A percentile compares a stretch with the other conserved stretches of the same genome.
Conservation (phyloP, 1,284 basidiomycete genomes). For the Cryptococcus hybrid region DNA sequence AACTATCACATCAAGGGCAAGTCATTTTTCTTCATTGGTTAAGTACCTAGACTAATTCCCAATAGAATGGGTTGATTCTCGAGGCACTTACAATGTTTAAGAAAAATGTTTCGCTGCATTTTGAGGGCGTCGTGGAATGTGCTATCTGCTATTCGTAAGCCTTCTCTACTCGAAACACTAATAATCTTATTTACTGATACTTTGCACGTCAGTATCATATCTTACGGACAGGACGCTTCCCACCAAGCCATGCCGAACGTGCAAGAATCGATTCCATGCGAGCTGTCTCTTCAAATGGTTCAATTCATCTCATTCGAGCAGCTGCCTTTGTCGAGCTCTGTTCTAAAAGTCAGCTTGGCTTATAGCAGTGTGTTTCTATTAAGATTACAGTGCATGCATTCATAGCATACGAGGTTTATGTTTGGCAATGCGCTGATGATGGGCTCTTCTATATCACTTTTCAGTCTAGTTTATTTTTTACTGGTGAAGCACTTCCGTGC, state of each 20-base stretch:
- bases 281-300: constrained; percentile 97
- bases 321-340: constrained; percentile 75
- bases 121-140: constrained; percentile 90
- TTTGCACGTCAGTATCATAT: constrained; percentile 73
- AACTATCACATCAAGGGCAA: constrained; percentile 78
- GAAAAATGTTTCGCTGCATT: constrained; percentile 86
- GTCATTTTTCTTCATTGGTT: constrained; percentile 24
- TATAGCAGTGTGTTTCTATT: background rate
- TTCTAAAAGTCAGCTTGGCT: constrained; percentile 40
- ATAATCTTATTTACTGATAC: background rate
- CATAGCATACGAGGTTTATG: background rate
- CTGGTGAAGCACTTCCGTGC: background rate
- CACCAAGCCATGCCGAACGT: constrained; percentile 88
- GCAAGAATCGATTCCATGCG: constrained; percentile 94
- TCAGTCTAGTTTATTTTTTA: too few species aligned
- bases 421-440: background rate
- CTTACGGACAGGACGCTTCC: constrained; percentile 87
- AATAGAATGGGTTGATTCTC: constrained; percentile 82
- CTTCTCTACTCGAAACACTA: background rate
- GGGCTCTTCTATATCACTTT: too few species aligned
- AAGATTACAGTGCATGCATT: background rate
- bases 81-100: constrained; percentile 94
- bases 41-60: background rate
- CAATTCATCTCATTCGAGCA: constrained; percentile 76
- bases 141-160: constrained; percentile 90